Evolutionary conservation across 495 filamentous ascomycete species (phyloP), one percentile per base, ranked within the genome.

Genomic region (Penicillium atrosanguineum): DNA sequence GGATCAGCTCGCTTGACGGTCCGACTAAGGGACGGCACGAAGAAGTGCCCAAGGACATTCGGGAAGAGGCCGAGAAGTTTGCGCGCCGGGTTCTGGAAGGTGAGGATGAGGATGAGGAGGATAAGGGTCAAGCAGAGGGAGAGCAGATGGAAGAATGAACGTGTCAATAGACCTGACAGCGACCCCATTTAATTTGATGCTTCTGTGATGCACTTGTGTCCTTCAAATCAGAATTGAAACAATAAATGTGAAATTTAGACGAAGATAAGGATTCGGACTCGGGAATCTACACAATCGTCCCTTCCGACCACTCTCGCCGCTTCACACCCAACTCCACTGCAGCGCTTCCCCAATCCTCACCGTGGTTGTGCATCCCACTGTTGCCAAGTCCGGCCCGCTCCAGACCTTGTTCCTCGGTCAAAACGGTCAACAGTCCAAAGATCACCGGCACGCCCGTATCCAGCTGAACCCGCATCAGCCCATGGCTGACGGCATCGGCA

Each of bases 381-480:
- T 63, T 63, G 1, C 73, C 79, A 46, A 96, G 64, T 3, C 94
- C 94, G n/a, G 94, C 94, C 56, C 94, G 80, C 39, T 85, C 85
- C 75, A 84, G 76, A 9, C 87, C 94, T 68, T 98, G 94, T 58
- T 93, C 86, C 66, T 97, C 92, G 39, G 67, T 89, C 53, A 98
- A 71, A 37, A 96, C 85, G 29, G 94, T 98, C 65, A 98, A 76
- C 52, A 98, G 77, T 2, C 94, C 94, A 69, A 98, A 96, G 40
- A 97, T 83, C 44, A 98, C 86, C 19, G 94, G 94, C 26, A 93
- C 80, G 15, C 89, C 89, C 14, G 83, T 82, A 67, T 97, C 93
- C 25, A 97, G 73, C 60, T 94, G 90, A 48, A 98, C 85, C 48
- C 88, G 86, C 94, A 98, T 98, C 57, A 98, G 76, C 9, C 91